These are phyloP conservation scores for Sphagnurus paluster DNA, from an alignment of 1,284 basidiomycete species.

Conservation along the genomic window DNA sequence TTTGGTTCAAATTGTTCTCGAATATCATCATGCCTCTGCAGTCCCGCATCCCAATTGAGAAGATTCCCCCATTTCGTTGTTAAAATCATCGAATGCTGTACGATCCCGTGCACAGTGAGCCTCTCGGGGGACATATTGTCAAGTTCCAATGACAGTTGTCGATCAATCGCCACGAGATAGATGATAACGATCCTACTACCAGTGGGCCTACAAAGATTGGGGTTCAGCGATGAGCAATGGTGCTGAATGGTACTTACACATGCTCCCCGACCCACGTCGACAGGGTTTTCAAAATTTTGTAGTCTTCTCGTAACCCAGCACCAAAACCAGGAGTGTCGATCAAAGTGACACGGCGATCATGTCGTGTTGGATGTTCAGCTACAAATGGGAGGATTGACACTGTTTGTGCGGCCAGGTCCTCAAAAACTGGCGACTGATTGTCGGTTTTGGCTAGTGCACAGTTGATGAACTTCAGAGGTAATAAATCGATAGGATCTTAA, in stretches of 20 bases:
- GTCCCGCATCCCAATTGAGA: not conserved
- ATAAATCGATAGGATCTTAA: not conserved
- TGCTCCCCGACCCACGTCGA: not conserved
- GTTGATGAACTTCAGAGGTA: constrained; percentile 3
- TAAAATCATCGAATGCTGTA: not conserved
- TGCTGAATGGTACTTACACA: not conserved
- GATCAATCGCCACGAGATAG: constrained; percentile 3
- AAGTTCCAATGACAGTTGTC: not conserved
- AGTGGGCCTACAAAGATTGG: not conserved
- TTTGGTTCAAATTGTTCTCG: not conserved
- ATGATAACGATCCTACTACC: not conserved
- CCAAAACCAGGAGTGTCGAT: constrained; percentile 10
- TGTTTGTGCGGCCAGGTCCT: not conserved
- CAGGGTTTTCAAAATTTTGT: not conserved
- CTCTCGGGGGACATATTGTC: not conserved
- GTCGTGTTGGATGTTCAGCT: not conserved
- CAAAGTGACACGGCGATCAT: not conserved
- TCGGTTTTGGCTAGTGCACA: not conserved
- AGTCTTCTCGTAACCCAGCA: not conserved
- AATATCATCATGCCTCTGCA: not conserved
- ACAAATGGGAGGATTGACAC: not conserved
- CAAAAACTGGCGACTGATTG: not conserved
- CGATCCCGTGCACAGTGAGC: not conserved
- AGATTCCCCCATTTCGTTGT: constrained; percentile 6
- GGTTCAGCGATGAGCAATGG: not conserved